A percentile compares a stretch with the other conserved stretches of the same genome.
These are phyloP conservation scores for Lepidium aucheri DNA, from an alignment of 345 rosid genomes.

Conservation along the genomic window DNA sequence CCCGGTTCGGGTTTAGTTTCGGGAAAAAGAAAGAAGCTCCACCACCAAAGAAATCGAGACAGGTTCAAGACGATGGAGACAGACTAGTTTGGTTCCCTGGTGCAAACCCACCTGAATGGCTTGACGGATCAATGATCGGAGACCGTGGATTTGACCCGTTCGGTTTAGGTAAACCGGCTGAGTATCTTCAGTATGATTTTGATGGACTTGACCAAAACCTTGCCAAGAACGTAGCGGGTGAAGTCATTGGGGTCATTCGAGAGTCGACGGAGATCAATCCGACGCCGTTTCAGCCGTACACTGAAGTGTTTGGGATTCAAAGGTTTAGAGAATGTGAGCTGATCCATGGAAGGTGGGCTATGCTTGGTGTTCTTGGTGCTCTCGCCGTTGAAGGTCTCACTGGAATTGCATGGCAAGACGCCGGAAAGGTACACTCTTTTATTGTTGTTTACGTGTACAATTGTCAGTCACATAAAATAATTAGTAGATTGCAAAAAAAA, in stretches of 20 bases:
- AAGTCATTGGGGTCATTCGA: slow-evolving; percentile 41
- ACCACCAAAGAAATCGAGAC: slow-evolving; percentile 28
- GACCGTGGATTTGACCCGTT: slow-evolving; percentile 91
- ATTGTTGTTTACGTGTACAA: slow-evolving; percentile 13
- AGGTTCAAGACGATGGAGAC: slow-evolving; percentile 25
- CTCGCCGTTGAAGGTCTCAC: slow-evolving; percentile 61
- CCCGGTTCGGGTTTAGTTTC: slow-evolving; percentile 44
- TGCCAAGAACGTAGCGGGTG: slow-evolving; percentile 77
- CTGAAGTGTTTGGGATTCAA: slow-evolving; percentile 74
- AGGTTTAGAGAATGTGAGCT: slow-evolving; percentile 92
- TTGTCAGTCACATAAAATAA: not conserved
- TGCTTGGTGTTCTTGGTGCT: slow-evolving; percentile 76
- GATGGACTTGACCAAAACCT: slow-evolving; percentile 87
- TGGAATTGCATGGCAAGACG: slow-evolving; percentile 71
- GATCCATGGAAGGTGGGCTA: slow-evolving; percentile 91
- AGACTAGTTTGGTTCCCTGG: slow-evolving; percentile 75
- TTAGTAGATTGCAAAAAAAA: not conserved
- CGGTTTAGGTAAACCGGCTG: slow-evolving; percentile 76
- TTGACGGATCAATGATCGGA: slow-evolving; percentile 74
- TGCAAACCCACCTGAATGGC: slow-evolving; percentile 63
- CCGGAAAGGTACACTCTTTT: slow-evolving; percentile 43
- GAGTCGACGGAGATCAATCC: slow-evolving; percentile 49
- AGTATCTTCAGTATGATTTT: slow-evolving; percentile 74
- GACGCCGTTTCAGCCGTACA: slow-evolving; percentile 85
- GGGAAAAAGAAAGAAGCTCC: slow-evolving; percentile 38